phyloP scores from a whole-genome alignment of 345 rosid species.

The Linum usitatissimum region DNA sequence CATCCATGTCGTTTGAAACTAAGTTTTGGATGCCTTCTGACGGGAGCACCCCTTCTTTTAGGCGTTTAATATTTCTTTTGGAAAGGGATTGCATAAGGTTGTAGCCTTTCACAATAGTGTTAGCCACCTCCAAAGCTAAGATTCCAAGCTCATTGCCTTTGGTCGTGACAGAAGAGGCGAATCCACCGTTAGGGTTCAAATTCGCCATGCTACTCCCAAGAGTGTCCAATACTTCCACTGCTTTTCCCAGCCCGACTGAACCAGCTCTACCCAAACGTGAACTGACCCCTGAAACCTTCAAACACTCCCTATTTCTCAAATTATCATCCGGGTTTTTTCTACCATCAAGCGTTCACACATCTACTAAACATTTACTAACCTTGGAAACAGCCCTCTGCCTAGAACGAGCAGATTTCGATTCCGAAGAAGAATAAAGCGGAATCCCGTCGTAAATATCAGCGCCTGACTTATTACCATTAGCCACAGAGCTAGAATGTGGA shows the following conservation, averaged over 20 bases:
- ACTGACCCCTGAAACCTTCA: conserved; percentile 65
- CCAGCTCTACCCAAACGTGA: conserved; percentile 34
- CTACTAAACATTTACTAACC: conserved; percentile 18
- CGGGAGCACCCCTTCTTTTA: neutral
- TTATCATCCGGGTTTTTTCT: neutral
- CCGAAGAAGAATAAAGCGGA: conserved; percentile 39
- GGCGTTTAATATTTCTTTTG: neutral
- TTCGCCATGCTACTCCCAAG: neutral
- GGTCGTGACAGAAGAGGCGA: neutral
- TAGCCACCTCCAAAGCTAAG: neutral
- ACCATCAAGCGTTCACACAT: neutral
- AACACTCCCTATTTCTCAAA: neutral
- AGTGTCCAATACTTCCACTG: neutral
- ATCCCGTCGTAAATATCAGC: conserved; percentile 65
- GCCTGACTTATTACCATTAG: neutral
- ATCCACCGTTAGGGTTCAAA: neutral
- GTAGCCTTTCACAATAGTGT: neutral
- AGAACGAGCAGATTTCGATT: conserved; percentile 39
- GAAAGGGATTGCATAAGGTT: conserved; percentile 4
- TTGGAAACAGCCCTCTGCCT: conserved; percentile 47
- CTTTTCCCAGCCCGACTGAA: neutral
- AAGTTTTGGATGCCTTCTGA: conserved; percentile 1
- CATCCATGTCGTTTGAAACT: neutral
- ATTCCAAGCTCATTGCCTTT: conserved; percentile 10
- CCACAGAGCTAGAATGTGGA: neutral